Conservation (phyloP, 2,329 filamentous ascomycete species). For the Cercospora sp. region DNA sequence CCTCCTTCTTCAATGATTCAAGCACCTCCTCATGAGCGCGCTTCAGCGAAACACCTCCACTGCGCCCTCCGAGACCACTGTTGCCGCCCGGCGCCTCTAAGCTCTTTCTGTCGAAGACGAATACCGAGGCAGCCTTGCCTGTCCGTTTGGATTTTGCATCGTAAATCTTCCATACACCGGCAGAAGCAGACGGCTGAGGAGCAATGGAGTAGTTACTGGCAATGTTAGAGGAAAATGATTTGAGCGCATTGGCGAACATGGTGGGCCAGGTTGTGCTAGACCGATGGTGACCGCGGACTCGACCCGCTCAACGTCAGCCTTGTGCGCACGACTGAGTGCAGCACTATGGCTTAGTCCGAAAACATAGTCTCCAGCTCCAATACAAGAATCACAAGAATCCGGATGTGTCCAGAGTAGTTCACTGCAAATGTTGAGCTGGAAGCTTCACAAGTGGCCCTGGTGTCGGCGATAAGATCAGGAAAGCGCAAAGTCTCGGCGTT, state of each 20-base stretch:
- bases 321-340: background rate
- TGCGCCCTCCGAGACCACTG: slow-evolving; percentile 53
- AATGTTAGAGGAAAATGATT: slow-evolving; percentile 94
- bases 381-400: background rate
- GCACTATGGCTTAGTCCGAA: background rate
- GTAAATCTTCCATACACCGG: slow-evolving; percentile 96
- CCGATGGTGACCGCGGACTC: background rate
- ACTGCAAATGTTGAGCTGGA: background rate
- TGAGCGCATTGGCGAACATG: slow-evolving; percentile 93
- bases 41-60: slow-evolving; percentile 69
- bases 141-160: slow-evolving; percentile 97
- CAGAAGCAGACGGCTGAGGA: slow-evolving; percentile 70
- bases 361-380: background rate
- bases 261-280: slow-evolving; percentile 32
- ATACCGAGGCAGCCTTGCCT: slow-evolving; percentile 83
- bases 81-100: slow-evolving; percentile 69
- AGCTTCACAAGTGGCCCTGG: background rate
- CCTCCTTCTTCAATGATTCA: slow-evolving; percentile 88
- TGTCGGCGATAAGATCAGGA: background rate
- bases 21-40: slow-evolving; percentile 84
- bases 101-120: slow-evolving; percentile 88
- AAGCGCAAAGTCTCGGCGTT: background rate
- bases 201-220: slow-evolving; percentile 85
- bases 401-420: background rate
- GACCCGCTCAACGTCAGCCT: background rate